These are phyloP conservation scores for Solanum pimpinellifolium DNA, from an alignment of 257 asterid species.

Conservation along the genomic window DNA sequence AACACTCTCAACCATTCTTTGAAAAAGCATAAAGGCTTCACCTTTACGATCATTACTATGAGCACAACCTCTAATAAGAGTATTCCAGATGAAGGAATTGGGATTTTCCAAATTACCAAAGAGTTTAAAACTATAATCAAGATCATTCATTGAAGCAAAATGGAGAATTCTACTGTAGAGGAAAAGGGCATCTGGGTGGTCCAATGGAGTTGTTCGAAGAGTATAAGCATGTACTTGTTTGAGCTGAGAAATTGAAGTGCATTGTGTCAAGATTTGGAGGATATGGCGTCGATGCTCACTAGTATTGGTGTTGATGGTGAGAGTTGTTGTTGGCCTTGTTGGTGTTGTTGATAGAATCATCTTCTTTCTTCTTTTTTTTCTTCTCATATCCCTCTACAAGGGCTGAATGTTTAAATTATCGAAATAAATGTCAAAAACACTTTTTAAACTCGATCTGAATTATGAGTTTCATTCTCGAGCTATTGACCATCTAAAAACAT, in stretches of 20 bases:
- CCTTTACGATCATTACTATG: conserved; percentile 32
- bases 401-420: background rate
- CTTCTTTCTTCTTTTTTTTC: background rate
- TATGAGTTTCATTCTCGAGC: background rate
- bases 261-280: conserved; percentile 29
- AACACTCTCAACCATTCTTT: conserved; percentile 20
- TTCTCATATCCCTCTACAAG: background rate
- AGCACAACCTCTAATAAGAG: conserved; percentile 57
- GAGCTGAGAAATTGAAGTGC: conserved; percentile 44
- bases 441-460: fast-evolving
- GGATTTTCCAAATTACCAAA: conserved; percentile 31
- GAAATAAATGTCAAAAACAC: background rate
- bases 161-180: conserved; percentile 42
- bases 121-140: conserved; percentile 25
- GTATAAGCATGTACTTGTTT: conserved; percentile 60
- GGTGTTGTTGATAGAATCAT: background rate
- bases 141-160: conserved; percentile 39
- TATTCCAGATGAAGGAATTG: conserved; percentile 48
- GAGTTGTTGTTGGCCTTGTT: conserved; percentile 13
- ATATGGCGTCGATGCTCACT: conserved; percentile 27
- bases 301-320: conserved; percentile 8
- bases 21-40: conserved; percentile 31
- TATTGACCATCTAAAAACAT: background rate
- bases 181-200: conserved; percentile 21
- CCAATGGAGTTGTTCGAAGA: conserved; percentile 32